Evolutionary conservation across 169 alveolate species (phyloP).

Genomic region (Eimeria zaria): DNA sequence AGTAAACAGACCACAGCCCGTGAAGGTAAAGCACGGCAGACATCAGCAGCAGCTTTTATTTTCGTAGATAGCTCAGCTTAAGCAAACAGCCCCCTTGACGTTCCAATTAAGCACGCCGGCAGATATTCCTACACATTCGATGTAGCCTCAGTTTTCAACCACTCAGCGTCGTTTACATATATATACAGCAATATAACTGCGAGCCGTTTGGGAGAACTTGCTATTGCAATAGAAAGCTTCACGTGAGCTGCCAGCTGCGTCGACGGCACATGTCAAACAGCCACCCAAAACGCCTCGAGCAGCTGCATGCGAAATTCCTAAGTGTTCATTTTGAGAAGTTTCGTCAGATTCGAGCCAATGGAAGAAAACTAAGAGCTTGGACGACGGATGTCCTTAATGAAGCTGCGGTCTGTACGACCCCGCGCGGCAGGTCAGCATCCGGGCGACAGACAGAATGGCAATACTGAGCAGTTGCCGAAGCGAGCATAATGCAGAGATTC

Average conservation of each 20-base stretch:
- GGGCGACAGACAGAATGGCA: not conserved
- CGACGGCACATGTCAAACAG: not conserved
- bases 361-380: not conserved
- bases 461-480: not conserved
- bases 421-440: constrained; percentile 8
- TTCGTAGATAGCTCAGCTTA: not conserved
- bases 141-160: not conserved
- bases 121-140: not conserved
- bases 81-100: not conserved
- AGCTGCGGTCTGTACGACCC: not conserved
- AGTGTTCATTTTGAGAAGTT: not conserved
- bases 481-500: not conserved
- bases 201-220: not conserved
- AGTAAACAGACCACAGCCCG: not conserved
- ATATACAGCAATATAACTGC: not conserved
- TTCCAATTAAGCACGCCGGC: not conserved
- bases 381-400: not conserved
- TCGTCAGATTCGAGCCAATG: not conserved
- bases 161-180: too few species aligned
- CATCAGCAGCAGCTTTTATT: not conserved
- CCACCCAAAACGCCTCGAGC: not conserved
- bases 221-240: not conserved
- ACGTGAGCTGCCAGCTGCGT: not conserved
- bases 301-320: not conserved
- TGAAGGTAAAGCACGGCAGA: not conserved